Base-by-base conservation (phyloP, 345 rosid species). In the Acer campestre region DNA sequence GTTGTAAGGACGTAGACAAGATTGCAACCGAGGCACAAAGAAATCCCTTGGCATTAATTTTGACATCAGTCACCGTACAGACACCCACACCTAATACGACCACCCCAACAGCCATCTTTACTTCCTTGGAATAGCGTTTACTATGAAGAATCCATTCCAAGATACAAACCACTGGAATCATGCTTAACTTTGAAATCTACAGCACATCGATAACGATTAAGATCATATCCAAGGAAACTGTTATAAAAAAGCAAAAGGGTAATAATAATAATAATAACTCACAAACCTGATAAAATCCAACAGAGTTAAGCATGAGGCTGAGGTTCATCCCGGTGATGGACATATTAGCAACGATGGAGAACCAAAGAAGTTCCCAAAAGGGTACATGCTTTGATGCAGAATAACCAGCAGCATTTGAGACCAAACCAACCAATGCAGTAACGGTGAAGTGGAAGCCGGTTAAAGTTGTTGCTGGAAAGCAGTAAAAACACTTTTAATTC, bases 281-380 rank as follows among this genome's bases (percentile, higher is more conserved):
- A 9, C 3, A 9, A 46, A 91, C 98, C 78, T 95, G 99, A 61
- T 93, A 95, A 83, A 95, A 95, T 56, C 97, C 98, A 51, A 93
- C 97, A 40, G 99, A 95, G 84, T 95, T 95, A 38, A 95, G 90
- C 98, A 95, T 89, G 73, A 95, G 98, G 74, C 98, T 93, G 35
- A 95, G 78, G 83, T 92, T 93, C 98, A 93, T 92, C 62, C 93
- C 94, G 1, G 93, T 86, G 38, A 95, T 95, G 20, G 98, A 95
- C 74, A 80, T 81, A 49, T 95, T 95, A 66, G 98, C 98, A 20
- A 95, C 89, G 3, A 92, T 51, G 0, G 98, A 92, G 87, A 95
- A 95, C 98, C 98, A 95, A 9, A 95, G 82, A 79, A 95, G 97
- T 87, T 95, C 98, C 98, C 98, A 95, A 38, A 95, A 62, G 22